Conservation (phyloP, 257 asterid species). For the Rubia yunnanensis region DNA sequence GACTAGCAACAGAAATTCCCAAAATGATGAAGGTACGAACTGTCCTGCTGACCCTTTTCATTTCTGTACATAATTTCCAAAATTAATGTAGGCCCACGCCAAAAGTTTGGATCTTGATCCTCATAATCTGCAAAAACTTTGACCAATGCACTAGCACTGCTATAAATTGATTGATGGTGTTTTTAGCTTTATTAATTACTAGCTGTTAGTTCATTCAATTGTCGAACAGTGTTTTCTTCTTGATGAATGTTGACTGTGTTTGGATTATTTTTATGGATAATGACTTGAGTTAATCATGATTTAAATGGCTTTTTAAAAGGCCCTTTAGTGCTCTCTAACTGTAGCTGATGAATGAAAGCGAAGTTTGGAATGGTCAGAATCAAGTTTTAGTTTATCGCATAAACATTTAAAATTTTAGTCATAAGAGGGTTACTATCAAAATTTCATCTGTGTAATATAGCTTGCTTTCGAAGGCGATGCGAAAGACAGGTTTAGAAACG, state of each 20-base stretch:
- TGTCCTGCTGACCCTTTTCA: not conserved
- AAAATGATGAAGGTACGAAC: conserved; percentile 56
- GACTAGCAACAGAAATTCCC: conserved; percentile 47
- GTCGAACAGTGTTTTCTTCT: not conserved
- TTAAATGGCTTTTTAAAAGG: not conserved
- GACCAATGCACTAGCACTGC: not conserved
- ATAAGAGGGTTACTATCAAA: not conserved
- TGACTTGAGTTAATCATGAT: not conserved
- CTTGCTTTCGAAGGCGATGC: not conserved
- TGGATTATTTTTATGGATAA: conserved; percentile 1
- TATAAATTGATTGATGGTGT: not conserved
- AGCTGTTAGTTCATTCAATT: too few relatives aligned
- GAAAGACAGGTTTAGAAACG: not conserved
- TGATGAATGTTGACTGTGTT: not conserved
- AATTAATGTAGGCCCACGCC: conserved; percentile 3
- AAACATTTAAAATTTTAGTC: not conserved
- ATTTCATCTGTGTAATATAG: not conserved
- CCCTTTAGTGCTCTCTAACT: not conserved
- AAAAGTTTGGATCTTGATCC: not conserved
- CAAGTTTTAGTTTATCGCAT: not conserved
- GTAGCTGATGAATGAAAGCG: not conserved
- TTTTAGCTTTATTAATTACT: too few relatives aligned
- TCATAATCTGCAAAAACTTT: not conserved
- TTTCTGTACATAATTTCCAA: not conserved
- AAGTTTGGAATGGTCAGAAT: not conserved